These are phyloP conservation scores for Cylindrotheca closterium DNA, from an alignment of 108 stramenopile species.

Conservation along the genomic window DNA sequence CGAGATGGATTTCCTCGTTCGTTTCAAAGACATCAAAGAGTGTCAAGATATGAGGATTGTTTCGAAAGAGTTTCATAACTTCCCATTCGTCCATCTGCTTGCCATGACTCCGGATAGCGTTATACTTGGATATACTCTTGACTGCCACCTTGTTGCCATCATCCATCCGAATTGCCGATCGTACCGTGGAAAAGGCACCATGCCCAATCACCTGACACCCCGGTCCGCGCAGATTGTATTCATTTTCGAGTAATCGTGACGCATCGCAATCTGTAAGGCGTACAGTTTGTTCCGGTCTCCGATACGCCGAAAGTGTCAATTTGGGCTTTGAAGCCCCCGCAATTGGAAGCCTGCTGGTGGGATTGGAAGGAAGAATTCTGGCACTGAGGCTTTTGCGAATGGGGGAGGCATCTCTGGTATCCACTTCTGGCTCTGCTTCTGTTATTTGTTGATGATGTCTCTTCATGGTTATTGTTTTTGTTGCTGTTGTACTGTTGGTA, in stretches of 20 bases:
- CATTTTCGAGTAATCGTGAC: conserved; percentile 45
- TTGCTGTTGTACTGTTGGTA: not conserved
- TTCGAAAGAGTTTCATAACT: conserved; percentile 52
- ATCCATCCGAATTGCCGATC: conserved; percentile 45
- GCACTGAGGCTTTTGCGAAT: not conserved
- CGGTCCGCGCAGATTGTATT: conserved; percentile 67
- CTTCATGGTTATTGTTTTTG: not conserved
- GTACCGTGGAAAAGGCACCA: conserved; percentile 79
- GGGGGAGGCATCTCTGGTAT: conserved; percentile 1
- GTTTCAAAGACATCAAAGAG: conserved; percentile 87
- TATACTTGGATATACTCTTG: conserved; percentile 86
- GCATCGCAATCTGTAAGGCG: conserved; percentile 66
- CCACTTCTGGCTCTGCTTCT: conserved; percentile 7
- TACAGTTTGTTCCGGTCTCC: conserved; percentile 65
- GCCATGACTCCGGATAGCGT: conserved; percentile 45
- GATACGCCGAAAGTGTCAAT: conserved; percentile 74
- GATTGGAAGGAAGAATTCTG: conserved; percentile 3
- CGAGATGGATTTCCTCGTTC: conserved; percentile 82
- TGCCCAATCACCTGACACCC: conserved; percentile 76
- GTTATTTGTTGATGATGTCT: not conserved
- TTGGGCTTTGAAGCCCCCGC: conserved; percentile 7
- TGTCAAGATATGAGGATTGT: conserved; percentile 62
- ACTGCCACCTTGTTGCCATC: conserved; percentile 69
- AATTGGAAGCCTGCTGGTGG: not conserved
- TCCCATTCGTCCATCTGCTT: conserved; percentile 79